Conservation (phyloP, 1,284 basidiomycete species). For the Trichosporon coremiiforme region DNA sequence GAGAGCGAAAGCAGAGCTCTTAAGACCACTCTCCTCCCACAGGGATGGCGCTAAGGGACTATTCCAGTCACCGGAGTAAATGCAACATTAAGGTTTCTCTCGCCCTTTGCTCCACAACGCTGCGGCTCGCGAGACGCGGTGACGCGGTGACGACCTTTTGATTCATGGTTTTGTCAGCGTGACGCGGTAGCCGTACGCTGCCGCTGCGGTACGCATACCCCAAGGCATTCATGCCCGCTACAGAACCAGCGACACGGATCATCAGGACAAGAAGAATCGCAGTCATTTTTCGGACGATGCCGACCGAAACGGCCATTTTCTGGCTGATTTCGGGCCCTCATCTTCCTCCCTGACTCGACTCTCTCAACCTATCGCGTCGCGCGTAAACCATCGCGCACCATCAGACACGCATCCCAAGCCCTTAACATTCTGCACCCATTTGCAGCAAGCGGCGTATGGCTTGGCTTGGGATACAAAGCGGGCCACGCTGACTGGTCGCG, state of each 20-base stretch:
- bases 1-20: too few relatives aligned
- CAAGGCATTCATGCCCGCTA: neutral
- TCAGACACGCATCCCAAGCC: neutral
- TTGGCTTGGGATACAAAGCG: neutral
- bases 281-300: neutral
- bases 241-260: too few relatives aligned
- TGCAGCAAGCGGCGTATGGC: neutral
- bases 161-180: neutral
- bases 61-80: constrained; percentile 1
- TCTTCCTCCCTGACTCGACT: neutral
- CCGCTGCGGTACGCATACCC: neutral
- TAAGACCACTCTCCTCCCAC: neutral
- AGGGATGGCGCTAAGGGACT: too few relatives aligned
- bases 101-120: neutral
- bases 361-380: neutral
- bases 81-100: neutral
- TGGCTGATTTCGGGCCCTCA: neutral
- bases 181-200: neutral
- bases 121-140: too few relatives aligned
- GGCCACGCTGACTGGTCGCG: neutral
- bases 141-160: too few relatives aligned
- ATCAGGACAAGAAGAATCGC: neutral
- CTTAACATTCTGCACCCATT: neutral
- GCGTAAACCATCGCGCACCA: neutral
- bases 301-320: neutral